Evolutionary conservation across 495 filamentous ascomycete species (phyloP).

Genomic region (Massariosphaeria phaeospora): DNA sequence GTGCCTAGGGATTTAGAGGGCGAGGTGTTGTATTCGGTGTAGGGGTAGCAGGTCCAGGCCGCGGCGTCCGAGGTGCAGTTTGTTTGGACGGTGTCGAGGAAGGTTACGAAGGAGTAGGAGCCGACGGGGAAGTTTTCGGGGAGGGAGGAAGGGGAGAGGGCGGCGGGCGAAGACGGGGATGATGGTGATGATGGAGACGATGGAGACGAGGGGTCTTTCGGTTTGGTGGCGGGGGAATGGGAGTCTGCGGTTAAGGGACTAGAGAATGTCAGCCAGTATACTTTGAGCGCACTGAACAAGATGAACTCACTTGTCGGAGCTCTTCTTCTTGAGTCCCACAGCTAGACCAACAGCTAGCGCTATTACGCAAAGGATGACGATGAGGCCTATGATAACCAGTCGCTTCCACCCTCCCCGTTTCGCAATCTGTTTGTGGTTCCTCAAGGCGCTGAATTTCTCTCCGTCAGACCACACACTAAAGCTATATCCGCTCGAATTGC

Average conservation of each 20-base stretch:
- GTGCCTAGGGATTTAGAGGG: constrained; percentile 40
- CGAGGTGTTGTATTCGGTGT: constrained; percentile 42
- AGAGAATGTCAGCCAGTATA: background rate
- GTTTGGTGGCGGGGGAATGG: background rate
- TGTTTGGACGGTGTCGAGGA: constrained; percentile 46
- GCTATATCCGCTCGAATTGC: constrained; percentile 13
- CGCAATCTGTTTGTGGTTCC: constrained; percentile 30
- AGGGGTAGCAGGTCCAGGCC: constrained; percentile 57
- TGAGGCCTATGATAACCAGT: constrained; percentile 16
- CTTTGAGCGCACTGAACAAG: too few relatives aligned
- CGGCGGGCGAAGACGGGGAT: constrained; percentile 2
- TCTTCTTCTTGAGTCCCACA: constrained; percentile 27
- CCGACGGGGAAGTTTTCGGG: constrained; percentile 49
- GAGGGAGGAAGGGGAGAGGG: constrained; percentile 13
- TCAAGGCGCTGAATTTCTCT: constrained; percentile 17
- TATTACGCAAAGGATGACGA: constrained; percentile 20
- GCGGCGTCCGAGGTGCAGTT: constrained; percentile 49
- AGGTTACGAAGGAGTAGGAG: constrained; percentile 52
- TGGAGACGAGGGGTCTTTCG: constrained; percentile 2
- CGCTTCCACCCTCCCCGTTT: constrained; percentile 37
- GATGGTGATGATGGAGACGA: background rate
- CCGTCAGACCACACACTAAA: constrained; percentile 30
- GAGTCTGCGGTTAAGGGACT: constrained; percentile 2
- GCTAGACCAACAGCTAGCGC: constrained; percentile 27
- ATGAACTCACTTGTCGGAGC: constrained; percentile 2